A percentile compares a stretch with the other conserved stretches of the same genome.
These are phyloP conservation scores for Fomitiporia mediterranea DNA, from an alignment of 1,284 basidiomycete genomes.

Conservation along the genomic window DNA sequence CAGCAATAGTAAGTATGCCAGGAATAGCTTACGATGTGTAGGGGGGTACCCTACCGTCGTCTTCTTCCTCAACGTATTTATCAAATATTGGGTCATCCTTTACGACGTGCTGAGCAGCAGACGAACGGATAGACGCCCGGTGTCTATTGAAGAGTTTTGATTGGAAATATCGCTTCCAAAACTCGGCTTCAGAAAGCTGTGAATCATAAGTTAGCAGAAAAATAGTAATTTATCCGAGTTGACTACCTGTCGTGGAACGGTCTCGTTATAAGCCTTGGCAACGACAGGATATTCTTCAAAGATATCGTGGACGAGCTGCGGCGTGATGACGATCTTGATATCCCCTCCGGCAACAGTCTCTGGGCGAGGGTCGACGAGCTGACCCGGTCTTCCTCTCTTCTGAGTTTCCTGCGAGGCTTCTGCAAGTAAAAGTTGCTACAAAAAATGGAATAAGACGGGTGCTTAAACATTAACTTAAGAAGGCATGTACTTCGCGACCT, in stretches of 20 bases:
- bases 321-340: slow-evolving; percentile 88
- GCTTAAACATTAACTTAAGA: slow-evolving; percentile 17
- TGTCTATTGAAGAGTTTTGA: slow-evolving; percentile 94
- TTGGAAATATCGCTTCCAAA: slow-evolving; percentile 97
- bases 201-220: slow-evolving; percentile 5
- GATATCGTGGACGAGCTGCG: slow-evolving; percentile 90
- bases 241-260: slow-evolving; percentile 79
- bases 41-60: slow-evolving; percentile 66
- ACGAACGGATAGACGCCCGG: slow-evolving; percentile 86
- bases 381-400: slow-evolving; percentile 77
- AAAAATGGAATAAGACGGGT: slow-evolving; percentile 11
- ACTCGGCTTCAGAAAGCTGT: slow-evolving; percentile 83
- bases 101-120: slow-evolving; percentile 78
- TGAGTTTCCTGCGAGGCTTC: slow-evolving; percentile 71
- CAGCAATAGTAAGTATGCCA: neutral
- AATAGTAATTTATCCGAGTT: slow-evolving; percentile 17
- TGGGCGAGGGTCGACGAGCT: slow-evolving; percentile 86
- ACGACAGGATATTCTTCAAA: slow-evolving; percentile 98
- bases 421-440: slow-evolving; percentile 63
- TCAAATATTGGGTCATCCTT: slow-evolving; percentile 95
- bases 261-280: slow-evolving; percentile 86
- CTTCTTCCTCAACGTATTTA: slow-evolving; percentile 90
- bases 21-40: neutral
- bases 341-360: slow-evolving; percentile 76
- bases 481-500: slow-evolving; percentile 70